Base-by-base conservation (phyloP, 345 rosid genomes). In the Durio zibethinus region DNA sequence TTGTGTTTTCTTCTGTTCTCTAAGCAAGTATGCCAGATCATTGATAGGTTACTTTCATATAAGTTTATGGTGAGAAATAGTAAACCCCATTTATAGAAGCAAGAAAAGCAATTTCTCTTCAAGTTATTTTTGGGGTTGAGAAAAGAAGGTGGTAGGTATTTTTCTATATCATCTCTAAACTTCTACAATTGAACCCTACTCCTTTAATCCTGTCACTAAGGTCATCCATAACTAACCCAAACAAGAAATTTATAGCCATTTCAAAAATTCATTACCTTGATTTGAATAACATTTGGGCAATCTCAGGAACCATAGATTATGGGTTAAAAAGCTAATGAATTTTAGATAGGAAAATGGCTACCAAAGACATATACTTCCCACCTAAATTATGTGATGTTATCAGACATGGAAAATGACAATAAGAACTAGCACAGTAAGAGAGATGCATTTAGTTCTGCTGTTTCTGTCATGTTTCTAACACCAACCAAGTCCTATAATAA, bases 391-490 rank as follows among this genome's bases (percentile, higher is more conserved):
- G 11, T 78, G 66, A 78, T 74, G 80, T 76, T 72, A 74, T 79
- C 63, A 59, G 50, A 82, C 78, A 75, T 60, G 79, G 64, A 71
- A 65, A 33, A 64, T 76, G 50, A 36, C n/a, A 36, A 31, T 4
- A 33, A 59, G 27, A 61, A 12, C 8, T 7, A n/a, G 2, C 7
- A 38, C 56, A 18, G 65, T 6, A 23, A 47, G 27, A 79, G 27
- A 78, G 73, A 74, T 45, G 69, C 79, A 85, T 85, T 63, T 89
- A 82, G 92, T 84, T 89, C 85, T 78, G 79, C 63, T 81, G 92
- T 89, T 85, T 78, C 85, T 83, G 65, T 89, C 92, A 85, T 83
- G 83, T 84, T 83, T 82, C 87, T 76, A 82, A 82, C 91, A 80
- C 85, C 87, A 80, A 80, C 82, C 78, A 61, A 76, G 74, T 77